Evolutionary conservation across 2,329 filamentous ascomycete genomes (phyloP).

Genomic region (Diaporthe longicolla): DNA sequence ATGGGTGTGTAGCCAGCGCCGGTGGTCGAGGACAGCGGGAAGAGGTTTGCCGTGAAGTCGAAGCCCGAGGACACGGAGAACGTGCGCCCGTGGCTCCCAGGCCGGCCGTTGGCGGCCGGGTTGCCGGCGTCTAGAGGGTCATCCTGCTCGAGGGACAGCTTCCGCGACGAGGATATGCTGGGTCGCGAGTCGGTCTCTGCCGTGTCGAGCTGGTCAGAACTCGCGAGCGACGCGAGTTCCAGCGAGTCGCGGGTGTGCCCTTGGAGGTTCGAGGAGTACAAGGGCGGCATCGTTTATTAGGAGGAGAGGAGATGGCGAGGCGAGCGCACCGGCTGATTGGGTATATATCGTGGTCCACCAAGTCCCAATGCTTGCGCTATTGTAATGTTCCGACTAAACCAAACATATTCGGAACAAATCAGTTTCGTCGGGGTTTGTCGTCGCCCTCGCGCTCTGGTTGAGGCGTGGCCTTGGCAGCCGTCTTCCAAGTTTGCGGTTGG

Average conservation of each 20-base stretch:
- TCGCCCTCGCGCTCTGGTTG: neutral
- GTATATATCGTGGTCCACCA: constrained; percentile 22
- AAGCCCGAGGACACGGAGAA: constrained; percentile 95
- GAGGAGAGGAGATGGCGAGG: constrained; percentile 30
- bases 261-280: constrained; percentile 60
- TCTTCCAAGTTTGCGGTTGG: constrained; percentile 3
- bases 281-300: constrained; percentile 53
- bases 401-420: constrained; percentile 39
- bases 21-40: constrained; percentile 88
- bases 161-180: constrained; percentile 93
- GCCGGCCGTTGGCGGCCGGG: constrained; percentile 61
- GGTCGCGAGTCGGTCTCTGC: constrained; percentile 81
- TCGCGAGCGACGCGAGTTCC: constrained; percentile 95
- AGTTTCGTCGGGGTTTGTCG: neutral
- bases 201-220: constrained; percentile 77
- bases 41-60: constrained; percentile 93
- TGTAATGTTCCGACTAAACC: neutral
- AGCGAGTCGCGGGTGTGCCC: constrained; percentile 85
- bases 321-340: constrained; percentile 27
- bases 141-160: constrained; percentile 88
- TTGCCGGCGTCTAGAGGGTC: constrained; percentile 80
- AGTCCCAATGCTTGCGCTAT: constrained; percentile 37
- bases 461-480: constrained; percentile 2
- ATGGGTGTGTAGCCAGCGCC: constrained; percentile 84
- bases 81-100: constrained; percentile 69